phyloP scores from a whole-genome alignment of 345 rosid species.

The Gossypium raimondii region DNA sequence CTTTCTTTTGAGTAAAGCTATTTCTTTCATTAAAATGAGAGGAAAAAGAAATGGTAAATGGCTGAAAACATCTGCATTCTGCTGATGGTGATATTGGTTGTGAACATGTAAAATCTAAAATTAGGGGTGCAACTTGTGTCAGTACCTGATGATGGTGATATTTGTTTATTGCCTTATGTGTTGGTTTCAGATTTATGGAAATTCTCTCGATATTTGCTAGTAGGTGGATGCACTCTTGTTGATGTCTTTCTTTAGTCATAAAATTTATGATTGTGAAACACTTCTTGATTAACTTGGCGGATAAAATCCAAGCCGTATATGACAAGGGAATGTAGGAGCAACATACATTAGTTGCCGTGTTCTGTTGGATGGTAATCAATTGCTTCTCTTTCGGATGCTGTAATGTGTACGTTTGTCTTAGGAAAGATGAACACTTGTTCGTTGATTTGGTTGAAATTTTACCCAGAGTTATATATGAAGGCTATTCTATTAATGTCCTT shows the following conservation, averaged over 20 bases:
- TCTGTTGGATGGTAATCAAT: conserved; percentile 6
- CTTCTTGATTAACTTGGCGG: background rate
- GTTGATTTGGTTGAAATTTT: background rate
- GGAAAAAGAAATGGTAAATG: background rate
- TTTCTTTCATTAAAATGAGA: background rate
- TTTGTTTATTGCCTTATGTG: background rate
- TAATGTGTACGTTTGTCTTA: background rate
- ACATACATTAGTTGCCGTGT: background rate
- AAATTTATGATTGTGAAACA: background rate
- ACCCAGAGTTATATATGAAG: background rate
- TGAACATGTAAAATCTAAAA: background rate
- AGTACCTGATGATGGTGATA: background rate
- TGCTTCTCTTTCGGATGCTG: background rate
- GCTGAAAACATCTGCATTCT: background rate
- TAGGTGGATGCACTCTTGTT: background rate
- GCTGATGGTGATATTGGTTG: background rate
- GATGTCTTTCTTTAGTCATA: background rate
- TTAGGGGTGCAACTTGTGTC: background rate
- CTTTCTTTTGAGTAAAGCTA: background rate
- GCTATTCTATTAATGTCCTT: background rate
- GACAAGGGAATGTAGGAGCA: background rate
- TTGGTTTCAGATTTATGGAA: background rate
- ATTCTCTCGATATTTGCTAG: background rate
- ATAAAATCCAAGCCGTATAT: conserved; percentile 2
- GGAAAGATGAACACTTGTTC: background rate